Base-by-base conservation (phyloP, 306 rosid species). In the Senna siamea region DNA sequence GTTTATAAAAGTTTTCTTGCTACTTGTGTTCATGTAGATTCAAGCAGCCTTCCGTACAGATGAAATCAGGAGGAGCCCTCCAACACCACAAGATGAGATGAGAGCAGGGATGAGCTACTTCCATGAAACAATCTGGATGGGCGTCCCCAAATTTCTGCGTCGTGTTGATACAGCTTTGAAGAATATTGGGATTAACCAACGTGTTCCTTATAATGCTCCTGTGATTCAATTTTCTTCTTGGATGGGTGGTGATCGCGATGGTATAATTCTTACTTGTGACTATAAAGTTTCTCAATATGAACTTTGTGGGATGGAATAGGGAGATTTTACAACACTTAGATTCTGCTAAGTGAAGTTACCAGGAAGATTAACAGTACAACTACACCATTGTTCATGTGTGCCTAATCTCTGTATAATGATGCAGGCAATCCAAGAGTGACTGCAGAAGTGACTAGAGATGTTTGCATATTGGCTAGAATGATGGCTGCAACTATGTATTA, bases 241-340 rank as follows among this genome's bases (percentile, higher is more conserved):
- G 97, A 92, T 92, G 97, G 97, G 97, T 72, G 97, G 97, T 74
- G 97, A 92, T 62, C 97, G 97, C 57, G 97, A 92, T 84, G 97
- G 97, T 92, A 89, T 47, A 69, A 5, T 78, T 60, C 77, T 81
- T 64, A 47, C n/a, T n/a, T n/a, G n/a, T n/a, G n/a, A n/a, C n/a
- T n/a, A n/a, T n/a, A n/a, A n/a, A n/a, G n/a, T n/a, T n/a, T n/a
- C n/a, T n/a, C n/a, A n/a, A n/a, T n/a, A n/a, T n/a, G n/a, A n/a
- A n/a, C n/a, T n/a, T n/a, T n/a, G n/a, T n/a, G n/a, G n/a, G n/a
- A n/a, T n/a, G n/a, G n/a, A n/a, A n/a, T n/a, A n/a, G n/a, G n/a
- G n/a, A n/a, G n/a, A n/a, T n/a, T n/a, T n/a, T n/a, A n/a, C n/a
- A n/a, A n/a, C n/a, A n/a, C n/a, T n/a, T n/a, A n/a, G n/a, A n/a